Evolutionary conservation across 2,329 filamentous ascomycete species (phyloP).

Genomic region (Uncinocarpus reesii): DNA sequence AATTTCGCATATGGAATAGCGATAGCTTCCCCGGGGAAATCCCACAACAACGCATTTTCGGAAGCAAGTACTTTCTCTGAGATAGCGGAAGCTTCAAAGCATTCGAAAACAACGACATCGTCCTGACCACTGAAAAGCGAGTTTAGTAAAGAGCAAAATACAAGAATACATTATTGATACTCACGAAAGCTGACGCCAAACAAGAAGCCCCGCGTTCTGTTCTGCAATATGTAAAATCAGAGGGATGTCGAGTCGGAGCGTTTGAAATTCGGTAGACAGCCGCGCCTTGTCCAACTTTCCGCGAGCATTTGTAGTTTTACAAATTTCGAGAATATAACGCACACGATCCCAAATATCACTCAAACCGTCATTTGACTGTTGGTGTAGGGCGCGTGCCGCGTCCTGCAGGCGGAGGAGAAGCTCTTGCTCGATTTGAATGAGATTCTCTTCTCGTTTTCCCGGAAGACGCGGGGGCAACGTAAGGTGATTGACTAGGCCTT

Average conservation of each 20-base stretch:
- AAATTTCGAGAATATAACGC: conserved; percentile 14
- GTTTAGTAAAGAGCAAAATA: not conserved
- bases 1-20: conserved; percentile 37
- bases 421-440: conserved; percentile 22
- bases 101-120: conserved; percentile 43
- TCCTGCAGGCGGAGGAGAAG: conserved; percentile 18
- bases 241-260: conserved; percentile 23
- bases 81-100: conserved; percentile 50
- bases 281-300: conserved; percentile 17
- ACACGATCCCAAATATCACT: conserved; percentile 17
- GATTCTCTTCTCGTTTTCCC: conserved; percentile 25
- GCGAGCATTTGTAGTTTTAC: conserved; percentile 15
- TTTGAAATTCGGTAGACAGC: conserved; percentile 24
- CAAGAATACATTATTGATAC: conserved; percentile 11
- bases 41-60: conserved; percentile 45
- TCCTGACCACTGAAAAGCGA: conserved; percentile 14
- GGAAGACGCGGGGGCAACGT: conserved; percentile 33
- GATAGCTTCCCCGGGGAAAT: conserved; percentile 49
- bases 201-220: conserved; percentile 42
- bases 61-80: conserved; percentile 45
- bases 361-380: conserved; percentile 18
- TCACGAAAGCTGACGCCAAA: conserved; percentile 30
- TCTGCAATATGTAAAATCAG: conserved; percentile 39
- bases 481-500: conserved; percentile 29
- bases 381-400: conserved; percentile 22